Evolutionary conservation across 495 filamentous ascomycete genomes (phyloP).

Genomic region (Niebla homalea): DNA sequence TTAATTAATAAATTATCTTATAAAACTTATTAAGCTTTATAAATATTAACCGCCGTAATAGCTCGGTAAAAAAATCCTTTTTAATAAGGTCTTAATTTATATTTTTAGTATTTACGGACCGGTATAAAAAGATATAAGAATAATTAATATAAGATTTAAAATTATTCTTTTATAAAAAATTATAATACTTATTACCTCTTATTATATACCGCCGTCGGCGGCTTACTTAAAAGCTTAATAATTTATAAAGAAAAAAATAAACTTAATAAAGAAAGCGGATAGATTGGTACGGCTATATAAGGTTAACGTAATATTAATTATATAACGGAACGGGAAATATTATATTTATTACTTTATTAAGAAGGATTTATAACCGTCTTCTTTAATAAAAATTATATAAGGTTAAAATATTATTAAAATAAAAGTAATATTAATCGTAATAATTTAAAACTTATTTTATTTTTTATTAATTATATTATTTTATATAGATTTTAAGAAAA

Average conservation of each 20-base stretch:
- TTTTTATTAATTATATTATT: not conserved
- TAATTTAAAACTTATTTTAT: not conserved
- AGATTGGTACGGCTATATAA: not conserved
- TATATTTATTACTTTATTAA: not conserved
- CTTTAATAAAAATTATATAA: not conserved
- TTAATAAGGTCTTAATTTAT: too few relatives aligned
- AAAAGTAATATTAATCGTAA: not conserved
- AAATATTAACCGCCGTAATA: not conserved
- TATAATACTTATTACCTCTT: too few relatives aligned
- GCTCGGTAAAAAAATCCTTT: not conserved
- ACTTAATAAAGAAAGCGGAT: too few relatives aligned
- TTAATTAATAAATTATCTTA: not conserved
- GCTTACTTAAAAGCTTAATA: too few relatives aligned
- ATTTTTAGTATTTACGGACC: too few relatives aligned
- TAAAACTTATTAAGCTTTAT: not conserved
- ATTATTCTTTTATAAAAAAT: not conserved
- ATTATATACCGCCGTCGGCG: too few relatives aligned
- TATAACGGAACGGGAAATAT: too few relatives aligned
- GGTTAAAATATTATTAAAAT: not conserved
- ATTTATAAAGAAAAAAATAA: too few relatives aligned
- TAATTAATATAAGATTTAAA: not conserved
- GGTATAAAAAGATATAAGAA: not conserved
- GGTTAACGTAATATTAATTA: not conserved
- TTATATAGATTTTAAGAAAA: not conserved
- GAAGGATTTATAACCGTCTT: not conserved